Base-by-base conservation (phyloP, 768 basidiomycete genomes). In the Galerina sulciceps region DNA sequence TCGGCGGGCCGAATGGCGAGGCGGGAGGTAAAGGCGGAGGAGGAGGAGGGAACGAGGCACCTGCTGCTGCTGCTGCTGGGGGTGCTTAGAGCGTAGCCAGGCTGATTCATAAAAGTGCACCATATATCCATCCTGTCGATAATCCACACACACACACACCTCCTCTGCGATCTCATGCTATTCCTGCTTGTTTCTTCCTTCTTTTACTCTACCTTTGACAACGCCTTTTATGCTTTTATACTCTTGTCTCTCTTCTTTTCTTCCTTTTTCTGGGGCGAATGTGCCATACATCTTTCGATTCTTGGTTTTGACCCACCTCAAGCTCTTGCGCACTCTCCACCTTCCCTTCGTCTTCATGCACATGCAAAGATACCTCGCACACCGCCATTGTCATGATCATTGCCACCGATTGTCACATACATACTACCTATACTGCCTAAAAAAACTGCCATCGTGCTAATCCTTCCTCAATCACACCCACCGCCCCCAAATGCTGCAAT, bases 21-120 rank as follows among this genome's bases (percentile, higher is more conserved):
- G 46, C 46, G 8, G 50, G 55, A 17, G 62, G 57, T 10, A 63
- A 55, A 14, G 53, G 52, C 4, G 50, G 55, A 17, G 62, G 57
- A 8, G 63, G 54, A 14, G 53, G 52, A 23, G 57, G 51, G 31
- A 52, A 57, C 14, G 58, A 53, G 17, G 47, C 57, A 17, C 15
- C 41, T 26, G 37, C 57, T 31, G 26, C 26, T 31, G 26, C 26
- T 31, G 26, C 5, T 0, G 26, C 26, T 31, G 26, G 26, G 8
- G 26, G 26, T 31, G 26, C 26, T 31, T 31, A 31, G 26, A 31
- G 26, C 26, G 4, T 31, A 31, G 26, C 4, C 8, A 5, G 26
- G 8, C 26, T 31, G 26, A 31, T 31, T 31, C 26, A 5, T 31
- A 31, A 31, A 31, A 31, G 26, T 31, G 26, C 26, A 31, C 26